Conservation (phyloP, 768 basidiomycete genomes). For the Nevesoporus exiguus region DNA sequence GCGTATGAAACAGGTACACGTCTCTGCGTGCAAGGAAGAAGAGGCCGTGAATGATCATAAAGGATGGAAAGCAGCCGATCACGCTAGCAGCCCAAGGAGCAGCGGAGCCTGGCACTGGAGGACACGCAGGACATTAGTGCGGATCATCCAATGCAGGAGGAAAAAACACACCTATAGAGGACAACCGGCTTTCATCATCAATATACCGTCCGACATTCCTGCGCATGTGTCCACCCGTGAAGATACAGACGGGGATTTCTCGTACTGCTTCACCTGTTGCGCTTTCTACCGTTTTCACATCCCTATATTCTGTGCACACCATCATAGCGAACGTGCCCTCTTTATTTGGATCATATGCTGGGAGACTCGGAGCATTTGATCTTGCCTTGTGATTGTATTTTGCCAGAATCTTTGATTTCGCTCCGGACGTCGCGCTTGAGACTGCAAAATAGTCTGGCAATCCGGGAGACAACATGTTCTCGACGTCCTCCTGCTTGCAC, state of each 20-base stretch:
- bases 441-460: slow-evolving; percentile 8
- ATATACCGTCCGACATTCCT: slow-evolving; percentile 7
- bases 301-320: neutral
- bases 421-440: slow-evolving; percentile 18
- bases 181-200: slow-evolving; percentile 12
- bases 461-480: slow-evolving; percentile 18
- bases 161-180: neutral
- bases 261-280: neutral
- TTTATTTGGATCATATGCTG: neutral
- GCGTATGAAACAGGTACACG: neutral
- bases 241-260: slow-evolving; percentile 7
- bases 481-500: slow-evolving; percentile 18
- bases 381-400: slow-evolving; percentile 4
- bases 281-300: slow-evolving; percentile 5
- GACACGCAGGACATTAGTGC: neutral
- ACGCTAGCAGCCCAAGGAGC: slow-evolving; percentile 15
- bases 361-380: neutral
- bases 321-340: neutral
- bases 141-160: neutral
- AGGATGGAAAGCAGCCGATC: slow-evolving; percentile 12
- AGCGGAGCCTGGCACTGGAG: slow-evolving; percentile 11
- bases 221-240: neutral
- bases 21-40: slow-evolving; percentile 14
- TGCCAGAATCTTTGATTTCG: slow-evolving; percentile 3
- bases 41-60: slow-evolving; percentile 20